These are phyloP conservation scores for Cenchrus americanus DNA, from an alignment of 176 grass and related monocot species.

Conservation along the genomic window DNA sequence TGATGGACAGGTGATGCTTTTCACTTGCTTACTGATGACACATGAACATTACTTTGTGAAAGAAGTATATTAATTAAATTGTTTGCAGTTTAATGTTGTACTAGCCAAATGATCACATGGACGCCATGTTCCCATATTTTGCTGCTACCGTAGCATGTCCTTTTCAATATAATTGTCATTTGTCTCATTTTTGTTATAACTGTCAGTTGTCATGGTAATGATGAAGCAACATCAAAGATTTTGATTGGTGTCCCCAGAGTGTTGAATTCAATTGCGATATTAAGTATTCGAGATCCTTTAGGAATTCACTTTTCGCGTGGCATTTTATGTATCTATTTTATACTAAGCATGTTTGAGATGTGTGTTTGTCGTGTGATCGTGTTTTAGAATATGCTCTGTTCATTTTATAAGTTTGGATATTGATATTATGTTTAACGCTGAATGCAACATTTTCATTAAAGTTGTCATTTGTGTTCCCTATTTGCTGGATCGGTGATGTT, in stretches of 20 bases:
- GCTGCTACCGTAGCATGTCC: neutral
- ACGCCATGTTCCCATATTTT: no score
- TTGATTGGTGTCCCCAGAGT: neutral
- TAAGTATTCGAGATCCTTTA: neutral
- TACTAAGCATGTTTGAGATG: neutral
- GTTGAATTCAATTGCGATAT: neutral
- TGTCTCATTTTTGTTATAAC: neutral
- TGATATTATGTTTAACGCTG: neutral
- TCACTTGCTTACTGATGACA: neutral
- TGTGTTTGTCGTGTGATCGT: neutral
- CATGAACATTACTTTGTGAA: neutral
- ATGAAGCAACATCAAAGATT: neutral
- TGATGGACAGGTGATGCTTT: conserved; percentile 41
- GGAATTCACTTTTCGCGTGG: neutral
- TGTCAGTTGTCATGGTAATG: neutral
- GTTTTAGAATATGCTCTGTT: neutral
- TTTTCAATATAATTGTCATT: neutral
- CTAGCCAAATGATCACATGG: neutral
- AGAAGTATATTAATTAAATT: neutral
- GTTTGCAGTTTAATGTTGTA: no score
- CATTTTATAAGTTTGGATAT: neutral
- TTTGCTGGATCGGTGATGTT: neutral
- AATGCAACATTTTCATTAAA: neutral
- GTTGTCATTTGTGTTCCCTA: neutral
- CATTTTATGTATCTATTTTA: neutral